phyloP scores from a whole-genome alignment of 208 protist species.

The Acanthamoeba lenticulata region DNA sequence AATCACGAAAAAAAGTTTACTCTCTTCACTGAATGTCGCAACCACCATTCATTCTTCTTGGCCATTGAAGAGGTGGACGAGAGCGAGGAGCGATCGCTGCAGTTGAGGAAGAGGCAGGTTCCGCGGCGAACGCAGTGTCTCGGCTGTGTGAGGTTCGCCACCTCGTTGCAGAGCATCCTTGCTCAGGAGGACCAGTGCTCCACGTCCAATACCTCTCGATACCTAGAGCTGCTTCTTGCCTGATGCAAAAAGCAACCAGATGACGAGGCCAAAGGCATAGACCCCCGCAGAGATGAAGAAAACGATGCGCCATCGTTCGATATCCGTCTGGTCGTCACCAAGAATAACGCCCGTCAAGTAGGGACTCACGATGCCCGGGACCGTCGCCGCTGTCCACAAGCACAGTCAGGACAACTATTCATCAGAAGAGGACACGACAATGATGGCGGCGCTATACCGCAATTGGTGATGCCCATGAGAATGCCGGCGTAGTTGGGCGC shows the following conservation, averaged over 20 bases:
- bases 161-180: no score
- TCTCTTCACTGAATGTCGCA: no score
- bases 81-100: no score
- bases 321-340: slow-evolving; percentile 10
- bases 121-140: no score
- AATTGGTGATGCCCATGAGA: slow-evolving; percentile 61
- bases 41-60: no score
- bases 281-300: slow-evolving; percentile 35
- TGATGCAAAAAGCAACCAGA: slow-evolving; percentile 47
- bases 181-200: no score
- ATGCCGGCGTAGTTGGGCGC: slow-evolving; percentile 59
- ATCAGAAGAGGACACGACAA: background rate
- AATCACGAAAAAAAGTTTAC: no score
- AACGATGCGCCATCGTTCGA: slow-evolving; percentile 49
- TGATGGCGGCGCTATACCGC: background rate
- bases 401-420: background rate
- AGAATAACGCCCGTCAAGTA: slow-evolving; percentile 50
- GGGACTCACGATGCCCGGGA: slow-evolving; percentile 59
- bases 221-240: slow-evolving; percentile 49
- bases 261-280: slow-evolving; percentile 30
- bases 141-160: no score
- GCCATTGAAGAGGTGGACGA: no score
- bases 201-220: no score
- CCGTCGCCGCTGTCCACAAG: background rate
- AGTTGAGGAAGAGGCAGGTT: no score